Percentiles rank a stretch among this genome's conserved stretches.
phyloP scores from a whole-genome alignment of 164 flowering plant genomes.

The Stephania yunnanensis region DNA sequence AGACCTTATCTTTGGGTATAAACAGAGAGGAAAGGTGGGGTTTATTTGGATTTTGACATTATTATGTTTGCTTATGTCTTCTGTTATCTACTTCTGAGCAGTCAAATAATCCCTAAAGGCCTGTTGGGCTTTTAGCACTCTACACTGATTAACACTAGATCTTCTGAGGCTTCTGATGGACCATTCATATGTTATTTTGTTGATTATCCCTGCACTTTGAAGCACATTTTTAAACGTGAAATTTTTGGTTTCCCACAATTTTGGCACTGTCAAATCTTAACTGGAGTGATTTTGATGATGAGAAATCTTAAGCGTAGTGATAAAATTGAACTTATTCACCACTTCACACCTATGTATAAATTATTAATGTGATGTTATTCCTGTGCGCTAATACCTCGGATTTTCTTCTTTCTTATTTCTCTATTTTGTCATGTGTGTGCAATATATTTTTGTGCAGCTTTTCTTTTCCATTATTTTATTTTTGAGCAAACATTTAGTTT shows the following conservation, averaged over 20 bases:
- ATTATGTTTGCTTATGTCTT: background rate
- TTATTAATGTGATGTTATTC: background rate
- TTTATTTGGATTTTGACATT: background rate
- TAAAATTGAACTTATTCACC: background rate
- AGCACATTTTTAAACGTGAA: too few relatives aligned
- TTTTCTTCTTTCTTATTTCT: background rate
- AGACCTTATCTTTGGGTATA: constrained; percentile 94
- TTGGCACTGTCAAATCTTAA: too few relatives aligned
- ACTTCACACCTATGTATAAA: background rate
- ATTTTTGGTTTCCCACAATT: too few relatives aligned
- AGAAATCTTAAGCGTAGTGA: background rate
- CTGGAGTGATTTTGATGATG: background rate
- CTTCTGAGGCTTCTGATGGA: too few relatives aligned
- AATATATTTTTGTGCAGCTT: background rate
- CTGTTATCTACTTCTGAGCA: constrained; percentile 2
- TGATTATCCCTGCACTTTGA: too few relatives aligned
- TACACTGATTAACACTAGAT: too few relatives aligned
- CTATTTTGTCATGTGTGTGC: background rate
- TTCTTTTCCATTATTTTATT: background rate
- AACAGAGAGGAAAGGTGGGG: constrained; percentile 96
- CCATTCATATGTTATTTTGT: too few relatives aligned
- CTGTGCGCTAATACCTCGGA: background rate
- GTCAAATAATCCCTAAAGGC: background rate
- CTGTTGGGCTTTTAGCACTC: background rate
- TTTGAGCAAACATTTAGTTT: background rate